These are phyloP conservation scores for Solanum etuberosum DNA, from an alignment of 257 asterid genomes.

Conservation along the genomic window DNA sequence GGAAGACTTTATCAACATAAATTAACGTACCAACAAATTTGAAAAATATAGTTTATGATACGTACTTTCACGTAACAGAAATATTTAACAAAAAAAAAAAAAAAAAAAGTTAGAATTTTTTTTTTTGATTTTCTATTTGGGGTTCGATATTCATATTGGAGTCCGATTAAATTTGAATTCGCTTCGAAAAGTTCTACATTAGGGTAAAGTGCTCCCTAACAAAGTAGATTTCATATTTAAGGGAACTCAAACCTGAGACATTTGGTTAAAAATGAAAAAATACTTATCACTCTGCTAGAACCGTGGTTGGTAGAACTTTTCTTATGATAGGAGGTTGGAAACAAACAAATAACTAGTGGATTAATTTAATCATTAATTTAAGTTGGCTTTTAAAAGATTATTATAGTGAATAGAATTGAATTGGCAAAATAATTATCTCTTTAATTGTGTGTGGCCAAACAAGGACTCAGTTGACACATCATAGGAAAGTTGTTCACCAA, in stretches of 20 bases:
- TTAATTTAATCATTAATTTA: background rate
- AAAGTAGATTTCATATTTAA: no score
- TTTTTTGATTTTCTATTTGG: no score
- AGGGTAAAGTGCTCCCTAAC: fast-evolving
- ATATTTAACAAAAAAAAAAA: background rate
- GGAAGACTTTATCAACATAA: conserved; percentile 20
- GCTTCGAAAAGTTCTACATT: no score
- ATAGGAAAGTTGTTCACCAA: background rate
- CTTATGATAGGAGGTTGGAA: background rate
- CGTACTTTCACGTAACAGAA: background rate
- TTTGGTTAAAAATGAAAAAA: no score
- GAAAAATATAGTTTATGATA: background rate
- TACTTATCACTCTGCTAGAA: fast-evolving
- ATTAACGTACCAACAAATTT: background rate
- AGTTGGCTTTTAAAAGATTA: background rate
- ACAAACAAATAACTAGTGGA: background rate
- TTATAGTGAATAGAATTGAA: background rate
- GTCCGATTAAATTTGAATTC: no score
- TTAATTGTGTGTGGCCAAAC: background rate
- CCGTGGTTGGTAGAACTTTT: background rate
- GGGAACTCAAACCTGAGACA: no score
- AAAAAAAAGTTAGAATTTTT: no score
- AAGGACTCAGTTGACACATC: background rate
- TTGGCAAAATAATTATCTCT: background rate
- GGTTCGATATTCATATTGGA: fast-evolving